Percentiles rank a stretch among this genome's conserved stretches.
phyloP scores from a whole-genome alignment of 805 yeast species.

The Pichia gijzeniarum region DNA sequence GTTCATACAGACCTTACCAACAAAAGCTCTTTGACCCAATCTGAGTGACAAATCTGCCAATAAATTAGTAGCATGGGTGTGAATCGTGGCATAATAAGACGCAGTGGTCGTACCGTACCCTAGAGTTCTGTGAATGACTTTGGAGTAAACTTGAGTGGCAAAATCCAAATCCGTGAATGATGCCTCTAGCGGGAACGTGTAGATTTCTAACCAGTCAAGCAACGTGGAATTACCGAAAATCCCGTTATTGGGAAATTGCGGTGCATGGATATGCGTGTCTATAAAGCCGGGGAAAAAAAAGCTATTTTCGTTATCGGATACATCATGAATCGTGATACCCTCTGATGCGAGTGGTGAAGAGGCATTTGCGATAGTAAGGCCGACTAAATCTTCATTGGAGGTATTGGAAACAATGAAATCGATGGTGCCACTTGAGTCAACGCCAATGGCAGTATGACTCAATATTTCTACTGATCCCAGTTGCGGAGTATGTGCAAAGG shows the following conservation, averaged over 20 bases:
- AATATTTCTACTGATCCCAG: slow-evolving; percentile 52
- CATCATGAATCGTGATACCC: slow-evolving; percentile 29
- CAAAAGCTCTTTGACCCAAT: slow-evolving; percentile 78
- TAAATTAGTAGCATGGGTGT: slow-evolving; percentile 64
- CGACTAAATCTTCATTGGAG: neutral
- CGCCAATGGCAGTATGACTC: slow-evolving; percentile 55
- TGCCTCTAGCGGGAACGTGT: slow-evolving; percentile 86
- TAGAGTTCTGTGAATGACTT: slow-evolving; percentile 65
- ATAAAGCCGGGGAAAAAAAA: slow-evolving; percentile 81
- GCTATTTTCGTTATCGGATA: slow-evolving; percentile 31
- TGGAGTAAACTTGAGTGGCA: slow-evolving; percentile 59
- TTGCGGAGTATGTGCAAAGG: slow-evolving; percentile 65
- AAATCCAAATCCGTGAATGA: slow-evolving; percentile 45
- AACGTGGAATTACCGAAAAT: slow-evolving; percentile 81
- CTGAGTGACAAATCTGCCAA: slow-evolving; percentile 65
- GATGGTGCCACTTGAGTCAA: slow-evolving; percentile 50
- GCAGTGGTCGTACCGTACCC: slow-evolving; percentile 87
- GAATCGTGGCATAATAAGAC: slow-evolving; percentile 85
- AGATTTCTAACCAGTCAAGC: slow-evolving; percentile 80
- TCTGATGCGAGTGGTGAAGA: slow-evolving; percentile 14
- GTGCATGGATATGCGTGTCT: slow-evolving; percentile 81
- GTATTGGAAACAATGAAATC: slow-evolving; percentile 26
- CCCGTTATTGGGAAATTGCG: slow-evolving; percentile 77
- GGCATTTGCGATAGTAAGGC: slow-evolving; percentile 8
- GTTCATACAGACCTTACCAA: slow-evolving; percentile 95